Percentiles rank a stretch among this genome's conserved stretches.
These are phyloP conservation scores for Lophiotrema nucula DNA, from an alignment of 495 filamentous ascomycete genomes.

Conservation along the genomic window DNA sequence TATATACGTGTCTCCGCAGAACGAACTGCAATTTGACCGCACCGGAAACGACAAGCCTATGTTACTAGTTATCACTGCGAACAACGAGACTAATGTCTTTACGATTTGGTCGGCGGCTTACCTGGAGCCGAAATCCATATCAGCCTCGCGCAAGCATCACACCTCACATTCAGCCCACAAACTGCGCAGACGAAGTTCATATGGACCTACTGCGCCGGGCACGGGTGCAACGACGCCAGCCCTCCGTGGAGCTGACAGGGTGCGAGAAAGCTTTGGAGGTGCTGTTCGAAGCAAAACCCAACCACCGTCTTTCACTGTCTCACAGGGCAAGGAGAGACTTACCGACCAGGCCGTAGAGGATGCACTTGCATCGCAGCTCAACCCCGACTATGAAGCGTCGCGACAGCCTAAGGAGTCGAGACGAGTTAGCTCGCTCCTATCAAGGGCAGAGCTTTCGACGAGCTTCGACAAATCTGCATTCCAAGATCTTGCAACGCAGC, in stretches of 20 bases:
- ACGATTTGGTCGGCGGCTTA: constrained; percentile 78
- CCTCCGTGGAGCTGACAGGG: constrained; percentile 46
- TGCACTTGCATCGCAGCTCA: constrained; percentile 69
- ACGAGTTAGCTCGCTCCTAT: constrained; percentile 86
- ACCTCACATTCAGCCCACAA: constrained; percentile 55
- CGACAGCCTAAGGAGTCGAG: constrained; percentile 73
- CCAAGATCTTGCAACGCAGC: constrained; percentile 60
- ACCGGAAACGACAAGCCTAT: constrained; percentile 47
- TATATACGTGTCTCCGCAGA: constrained; percentile 66
- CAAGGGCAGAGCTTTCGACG: constrained; percentile 81
- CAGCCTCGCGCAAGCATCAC: constrained; percentile 52
- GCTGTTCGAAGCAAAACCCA: constrained; percentile 32
- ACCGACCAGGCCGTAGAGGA: constrained; percentile 45
- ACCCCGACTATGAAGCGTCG: constrained; percentile 70
- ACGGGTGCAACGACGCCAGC: constrained; percentile 82
- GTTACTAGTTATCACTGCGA: constrained; percentile 77
- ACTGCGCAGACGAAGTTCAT: constrained; percentile 78
- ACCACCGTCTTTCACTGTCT: constrained; percentile 22
- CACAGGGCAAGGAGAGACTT: constrained; percentile 20
- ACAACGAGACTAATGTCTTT: constrained; percentile 67
- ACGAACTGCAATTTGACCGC: constrained; percentile 48
- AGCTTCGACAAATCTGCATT: constrained; percentile 74
- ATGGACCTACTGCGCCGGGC: constrained; percentile 56
- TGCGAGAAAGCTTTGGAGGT: constrained; percentile 59
- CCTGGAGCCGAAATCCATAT: constrained; percentile 55